Evolutionary conservation across 768 basidiomycete species (phyloP), one percentile per base, ranked within the genome.

Genomic region (Obba rivulosa): DNA sequence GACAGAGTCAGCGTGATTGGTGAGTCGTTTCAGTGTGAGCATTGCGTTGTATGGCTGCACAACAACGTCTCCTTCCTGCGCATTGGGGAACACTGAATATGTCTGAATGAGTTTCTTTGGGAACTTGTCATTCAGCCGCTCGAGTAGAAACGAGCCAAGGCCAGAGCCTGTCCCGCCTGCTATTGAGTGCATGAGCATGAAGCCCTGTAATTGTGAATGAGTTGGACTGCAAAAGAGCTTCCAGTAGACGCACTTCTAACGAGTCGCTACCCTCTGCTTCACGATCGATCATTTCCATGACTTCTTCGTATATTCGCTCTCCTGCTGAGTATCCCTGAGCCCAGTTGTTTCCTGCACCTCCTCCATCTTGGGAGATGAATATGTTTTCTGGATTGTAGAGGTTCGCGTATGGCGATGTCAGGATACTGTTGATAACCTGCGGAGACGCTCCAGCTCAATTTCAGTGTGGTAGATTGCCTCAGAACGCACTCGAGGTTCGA

Each of bases 341-440:
- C 92, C 95, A 98, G 63, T 97, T 98, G 61, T 99, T 99, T 16
- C 96, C 96, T 11, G 96, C 96, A 28, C 96, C 96, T n/a, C 96
- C 94, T 4, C 96, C 96, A 61, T 95, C 93, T 67, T 94, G 90
- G 2, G 90, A 92, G 20, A 94, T 74, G 61, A 90, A 98, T 34
- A 98, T 95, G 60, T 99, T 99, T 63, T 98, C 96, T 0, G 94
- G 94, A 63, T 99, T 99, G 67, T 97, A 99, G 28, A 99, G 69
- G 58, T 81, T 86, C 41, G 88, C 87, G 70, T 89, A 93, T 0
- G 91, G 81, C 24, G 92, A 92, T 20, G 84, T 74, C 34, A 92
- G 76, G 61, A 99, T 98, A 54, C 87, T 91, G 67, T 96, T 92
- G 66, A 99, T 94, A 23, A 99, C 95, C 95, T 98, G 58, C 18